Evolutionary conservation across 164 flowering plant species (phyloP), one percentile per base, ranked within the genome.

Genomic region (Dillenia turbinata): DNA sequence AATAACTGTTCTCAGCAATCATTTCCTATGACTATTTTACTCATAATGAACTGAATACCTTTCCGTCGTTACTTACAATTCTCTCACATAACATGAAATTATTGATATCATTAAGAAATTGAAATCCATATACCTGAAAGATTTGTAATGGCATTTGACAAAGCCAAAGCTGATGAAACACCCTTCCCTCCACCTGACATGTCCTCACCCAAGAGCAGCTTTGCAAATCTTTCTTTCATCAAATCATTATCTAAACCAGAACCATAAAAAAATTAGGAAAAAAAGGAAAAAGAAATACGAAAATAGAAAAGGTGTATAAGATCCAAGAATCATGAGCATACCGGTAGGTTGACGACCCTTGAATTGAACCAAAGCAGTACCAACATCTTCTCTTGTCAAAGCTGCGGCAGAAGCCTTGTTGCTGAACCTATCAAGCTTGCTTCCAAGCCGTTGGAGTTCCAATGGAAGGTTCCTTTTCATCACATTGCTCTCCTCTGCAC

Each of bases 111-210:
- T 33, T 33, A 33, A 19, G 40, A 33, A 5, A 33, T 6, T 4
- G 40, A 33, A 33, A 5, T 33, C 40, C 40, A 33, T 33, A 33
- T 33, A 91, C 97, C 98, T 56, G 95, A 86, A 47, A 92, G 86
- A 64, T 92, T 88, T 49, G 98, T 92, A 17, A 92, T 80, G 67
- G 98, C 90, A 79, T 92, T 92, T 9, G 98, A 92, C 77, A 92
- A 76, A 58, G 98, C 98, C 76, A 92, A 71, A 59, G 98, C 96
- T 6, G 96, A 92, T 8, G 95, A 85, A 70, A 86, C 96, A 49
- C 98, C 98, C 62, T 88, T 90, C 52, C 96, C 96, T 19, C 96
- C 90, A 15, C 98, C 98, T 0, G 98, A 90, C 98, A 92, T 92
- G 46, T 92, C 98, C 78, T 92, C 98, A 9, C 98, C 98, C 68